Conservation (phyloP, 1,139 yeast genomes). For the Arxiozyma bovina region DNA sequence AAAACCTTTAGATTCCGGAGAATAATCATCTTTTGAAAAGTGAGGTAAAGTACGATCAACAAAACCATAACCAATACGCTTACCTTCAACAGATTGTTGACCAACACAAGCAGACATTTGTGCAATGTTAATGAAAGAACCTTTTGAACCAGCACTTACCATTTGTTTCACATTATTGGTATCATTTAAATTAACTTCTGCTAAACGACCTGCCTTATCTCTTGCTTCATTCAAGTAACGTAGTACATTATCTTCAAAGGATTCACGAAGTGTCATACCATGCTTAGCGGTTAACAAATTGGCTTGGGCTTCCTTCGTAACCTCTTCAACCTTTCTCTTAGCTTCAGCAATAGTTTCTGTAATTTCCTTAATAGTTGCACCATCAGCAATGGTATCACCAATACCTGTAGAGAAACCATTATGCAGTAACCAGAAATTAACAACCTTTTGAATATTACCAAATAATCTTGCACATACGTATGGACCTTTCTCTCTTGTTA, state of each 20-base stretch:
- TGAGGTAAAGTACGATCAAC: conserved; percentile 95
- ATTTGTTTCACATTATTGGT: conserved; percentile 94
- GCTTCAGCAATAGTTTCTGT: conserved; percentile 91
- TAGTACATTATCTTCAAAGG: conserved; percentile 94
- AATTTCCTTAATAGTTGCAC: conserved; percentile 88
- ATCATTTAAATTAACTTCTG: conserved; percentile 91
- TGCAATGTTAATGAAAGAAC: conserved; percentile 96
- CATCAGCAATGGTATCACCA: conserved; percentile 98
- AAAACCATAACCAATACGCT: conserved; percentile 96
- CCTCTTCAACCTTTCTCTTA: conserved; percentile 85
- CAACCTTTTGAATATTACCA: conserved; percentile 89
- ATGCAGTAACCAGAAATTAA: conserved; percentile 91
- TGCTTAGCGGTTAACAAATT: conserved; percentile 89
- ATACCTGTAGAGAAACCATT: conserved; percentile 98
- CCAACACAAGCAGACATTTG: conserved; percentile 99
- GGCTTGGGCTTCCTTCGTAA: conserved; percentile 83
- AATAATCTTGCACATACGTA: conserved; percentile 81
- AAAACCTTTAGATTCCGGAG: conserved; percentile 96
- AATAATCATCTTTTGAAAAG: conserved; percentile 94
- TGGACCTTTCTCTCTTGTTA: conserved; percentile 96
- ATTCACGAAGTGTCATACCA: conserved; percentile 98
- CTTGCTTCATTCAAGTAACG: conserved; percentile 95
- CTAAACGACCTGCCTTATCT: conserved; percentile 98
- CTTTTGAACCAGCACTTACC: conserved; percentile 99
- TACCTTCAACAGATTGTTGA: conserved; percentile 99